These are phyloP conservation scores for Dacryopinax spathularia DNA, from an alignment of 768 basidiomycete genomes.

Conservation along the genomic window DNA sequence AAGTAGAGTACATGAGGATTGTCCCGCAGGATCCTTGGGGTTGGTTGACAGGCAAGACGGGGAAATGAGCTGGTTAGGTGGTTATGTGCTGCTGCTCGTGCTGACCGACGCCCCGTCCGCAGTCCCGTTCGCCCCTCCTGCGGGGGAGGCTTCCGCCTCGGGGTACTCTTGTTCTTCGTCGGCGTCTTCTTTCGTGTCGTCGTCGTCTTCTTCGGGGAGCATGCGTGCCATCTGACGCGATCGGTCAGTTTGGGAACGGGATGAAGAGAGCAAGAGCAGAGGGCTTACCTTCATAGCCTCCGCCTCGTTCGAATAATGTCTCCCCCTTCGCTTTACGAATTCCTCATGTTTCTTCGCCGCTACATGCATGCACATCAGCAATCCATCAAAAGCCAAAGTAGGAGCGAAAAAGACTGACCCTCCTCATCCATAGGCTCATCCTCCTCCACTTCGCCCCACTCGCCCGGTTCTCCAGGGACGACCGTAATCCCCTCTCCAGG, in stretches of 20 bases:
- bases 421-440: conserved; percentile 84
- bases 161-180: conserved; percentile 17
- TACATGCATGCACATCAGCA: conserved; percentile 21
- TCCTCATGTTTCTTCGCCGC: conserved; percentile 71
- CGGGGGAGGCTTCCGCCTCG: conserved; percentile 16
- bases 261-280: background rate
- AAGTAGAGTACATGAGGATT: too few relatives aligned
- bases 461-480: conserved; percentile 37
- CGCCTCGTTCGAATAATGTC: conserved; percentile 82
- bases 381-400: conserved; percentile 3
- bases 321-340: conserved; percentile 63
- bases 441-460: conserved; percentile 36
- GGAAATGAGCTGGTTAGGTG: too few relatives aligned
- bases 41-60: too few relatives aligned
- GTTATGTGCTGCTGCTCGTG: background rate
- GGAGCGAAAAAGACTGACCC: conserved; percentile 35
- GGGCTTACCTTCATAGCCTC: conserved; percentile 74
- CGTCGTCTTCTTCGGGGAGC: conserved; percentile 42
- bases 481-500: conserved; percentile 50
- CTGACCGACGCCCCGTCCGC: conserved; percentile 14
- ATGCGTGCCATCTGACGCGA: background rate
- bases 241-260: background rate
- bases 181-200: conserved; percentile 16
- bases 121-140: conserved; percentile 13
- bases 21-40: too few relatives aligned